Evolutionary conservation across 108 stramenopile species (phyloP), one percentile per base, ranked within the genome.

Genomic region (Epipyxis sp.): DNA sequence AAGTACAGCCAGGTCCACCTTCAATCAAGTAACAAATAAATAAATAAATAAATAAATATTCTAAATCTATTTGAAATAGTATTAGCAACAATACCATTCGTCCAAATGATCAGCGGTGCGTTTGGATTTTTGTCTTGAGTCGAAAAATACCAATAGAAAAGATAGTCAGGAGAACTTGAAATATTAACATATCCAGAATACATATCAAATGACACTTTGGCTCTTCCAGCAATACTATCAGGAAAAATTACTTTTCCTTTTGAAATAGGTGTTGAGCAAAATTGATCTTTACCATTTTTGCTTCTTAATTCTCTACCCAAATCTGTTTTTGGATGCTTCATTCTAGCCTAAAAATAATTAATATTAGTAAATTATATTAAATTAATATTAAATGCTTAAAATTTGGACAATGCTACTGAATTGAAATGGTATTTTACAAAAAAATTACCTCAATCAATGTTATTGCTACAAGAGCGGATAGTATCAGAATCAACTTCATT

Each of bases 61-160:
- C n/a, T n/a, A n/a, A n/a, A n/a, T n/a, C n/a, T n/a, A n/a, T n/a
- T n/a, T n/a, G n/a, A n/a, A n/a, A n/a, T n/a, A n/a, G n/a, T n/a
- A n/a, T n/a, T n/a, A n/a, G n/a, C n/a, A n/a, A n/a, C 40, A 13
- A 20, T 68, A 68, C 65, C 71, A 74, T 57, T 74, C 32, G 50
- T 65, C 71, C 71, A 74, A 6, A 74, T 39, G 50, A 74, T 74
- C 3, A 74, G 32, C 16, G 71, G 71, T 27, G 6, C 71, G 43
- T 6, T 57, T 3, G 16, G n/a, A 37, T 6, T 6, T 29, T 57
- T 57, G 50, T 74, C 71, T 3, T 20, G 46, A 6, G 71, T 30
- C 6, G 27, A 37, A 32, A 74, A 74, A 42, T 43, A 74, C 71
- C 71, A 74, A 32, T 74, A 74, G 71, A 74, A 74, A 42, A 34